Percentiles rank a stretch among this genome's conserved stretches.
Evolutionary conservation across 257 asterid genomes (phyloP).

Genomic region (Solanum habrochaites): DNA sequence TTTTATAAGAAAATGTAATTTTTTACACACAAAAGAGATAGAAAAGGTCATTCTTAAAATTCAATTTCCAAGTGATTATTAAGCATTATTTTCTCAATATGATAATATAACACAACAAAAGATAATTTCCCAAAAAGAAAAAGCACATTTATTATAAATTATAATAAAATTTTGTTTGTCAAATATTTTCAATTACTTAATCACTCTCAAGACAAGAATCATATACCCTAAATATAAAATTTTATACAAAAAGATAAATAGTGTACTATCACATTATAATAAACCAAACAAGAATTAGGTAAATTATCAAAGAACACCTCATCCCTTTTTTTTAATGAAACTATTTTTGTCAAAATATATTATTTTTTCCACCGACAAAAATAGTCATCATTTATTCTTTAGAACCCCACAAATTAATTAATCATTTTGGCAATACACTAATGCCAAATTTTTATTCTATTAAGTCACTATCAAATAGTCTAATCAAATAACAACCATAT

Average conservation of each 20-base stretch:
- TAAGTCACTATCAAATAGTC: background rate
- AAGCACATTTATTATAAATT: background rate
- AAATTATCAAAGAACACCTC: background rate
- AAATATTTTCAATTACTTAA: background rate
- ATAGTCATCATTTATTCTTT: background rate
- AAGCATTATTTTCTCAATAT: background rate
- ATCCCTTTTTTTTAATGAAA: background rate
- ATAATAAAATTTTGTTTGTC: background rate
- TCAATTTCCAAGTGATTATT: background rate
- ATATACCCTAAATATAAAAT: background rate
- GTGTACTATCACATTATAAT: background rate
- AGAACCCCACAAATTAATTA: background rate
- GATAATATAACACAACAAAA: background rate
- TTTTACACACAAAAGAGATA: background rate
- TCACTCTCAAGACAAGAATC: background rate
- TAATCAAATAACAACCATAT: background rate
- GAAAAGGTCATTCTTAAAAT: no score
- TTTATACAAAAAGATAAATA: background rate
- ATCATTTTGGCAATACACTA: background rate
- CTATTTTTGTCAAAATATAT: background rate
- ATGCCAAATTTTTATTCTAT: background rate
- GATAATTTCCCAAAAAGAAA: background rate
- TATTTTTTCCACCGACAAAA: background rate
- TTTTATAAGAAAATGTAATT: no score
- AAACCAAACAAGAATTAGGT: background rate